phyloP scores from a whole-genome alignment of 371 early-diverging fungal species.

The Syncephalastrum sp. region DNA sequence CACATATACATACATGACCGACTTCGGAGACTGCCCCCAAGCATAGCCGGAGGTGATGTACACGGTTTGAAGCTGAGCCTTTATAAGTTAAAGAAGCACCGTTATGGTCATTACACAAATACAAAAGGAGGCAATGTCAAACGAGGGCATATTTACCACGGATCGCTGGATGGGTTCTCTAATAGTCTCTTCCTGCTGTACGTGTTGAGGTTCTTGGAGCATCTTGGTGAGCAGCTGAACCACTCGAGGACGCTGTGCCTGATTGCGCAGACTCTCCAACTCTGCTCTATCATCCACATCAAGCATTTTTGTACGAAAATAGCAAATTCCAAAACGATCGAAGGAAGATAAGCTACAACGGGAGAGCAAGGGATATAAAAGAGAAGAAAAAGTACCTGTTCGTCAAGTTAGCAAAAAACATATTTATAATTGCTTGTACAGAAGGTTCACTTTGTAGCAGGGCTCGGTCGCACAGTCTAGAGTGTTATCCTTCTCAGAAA shows the following conservation, averaged over 20 bases:
- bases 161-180: too few species aligned
- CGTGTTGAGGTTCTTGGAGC: neutral
- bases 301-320: neutral
- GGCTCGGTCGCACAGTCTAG: too few species aligned
- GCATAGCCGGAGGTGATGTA: slow-evolving; percentile 21
- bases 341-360: neutral
- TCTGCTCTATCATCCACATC: slow-evolving; percentile 6
- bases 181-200: neutral
- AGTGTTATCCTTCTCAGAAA: too few species aligned
- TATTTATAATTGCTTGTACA: too few species aligned
- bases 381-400: too few species aligned
- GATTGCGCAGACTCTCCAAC: neutral
- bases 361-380: too few species aligned
- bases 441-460: too few species aligned
- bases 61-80: slow-evolving; percentile 19
- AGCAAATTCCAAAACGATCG: neutral
- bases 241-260: slow-evolving; percentile 3
- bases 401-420: too few species aligned
- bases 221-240: neutral
- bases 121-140: too few species aligned
- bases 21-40: slow-evolving; percentile 14
- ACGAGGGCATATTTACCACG: too few species aligned
- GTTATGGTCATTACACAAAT: too few species aligned
- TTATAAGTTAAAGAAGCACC: neutral
- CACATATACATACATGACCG: slow-evolving; percentile 11